phyloP scores from a whole-genome alignment of 352 stramenopile species.

The Globisporangium okanoganense region DNA sequence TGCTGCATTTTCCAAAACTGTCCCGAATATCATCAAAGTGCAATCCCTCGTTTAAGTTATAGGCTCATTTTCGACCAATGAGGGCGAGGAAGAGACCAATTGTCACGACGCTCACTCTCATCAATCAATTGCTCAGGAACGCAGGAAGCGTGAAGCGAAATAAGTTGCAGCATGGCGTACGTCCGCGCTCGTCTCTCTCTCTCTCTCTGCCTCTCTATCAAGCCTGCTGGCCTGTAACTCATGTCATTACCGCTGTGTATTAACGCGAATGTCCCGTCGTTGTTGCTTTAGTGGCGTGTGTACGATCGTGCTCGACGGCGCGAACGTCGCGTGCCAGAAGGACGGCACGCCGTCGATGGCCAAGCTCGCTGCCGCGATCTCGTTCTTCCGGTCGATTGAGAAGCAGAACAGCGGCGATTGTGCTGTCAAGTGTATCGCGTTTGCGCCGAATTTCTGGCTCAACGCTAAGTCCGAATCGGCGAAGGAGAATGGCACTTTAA shows the following conservation, averaged over 20 bases:
- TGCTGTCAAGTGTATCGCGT: slow-evolving; percentile 64
- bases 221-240: not conserved
- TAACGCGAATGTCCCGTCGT: no score
- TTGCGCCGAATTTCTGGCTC: slow-evolving; percentile 81
- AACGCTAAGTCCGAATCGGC: slow-evolving; percentile 37
- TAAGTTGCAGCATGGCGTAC: not conserved
- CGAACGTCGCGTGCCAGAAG: slow-evolving; percentile 74
- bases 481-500: slow-evolving; percentile 39
- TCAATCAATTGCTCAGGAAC: not conserved
- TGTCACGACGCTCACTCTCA: not conserved
- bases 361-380: slow-evolving; percentile 59
- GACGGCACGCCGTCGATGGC: slow-evolving; percentile 42
- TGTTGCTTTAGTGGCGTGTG: slow-evolving; percentile 20
- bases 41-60: not conserved
- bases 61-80: not conserved
- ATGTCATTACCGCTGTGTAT: not conserved
- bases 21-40: not conserved
- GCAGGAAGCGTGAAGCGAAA: not conserved
- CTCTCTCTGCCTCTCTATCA: not conserved
- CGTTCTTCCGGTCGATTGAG: slow-evolving; percentile 52
- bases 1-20: not conserved
- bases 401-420: slow-evolving; percentile 16
- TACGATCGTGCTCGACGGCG: slow-evolving; percentile 68
- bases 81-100: not conserved
- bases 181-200: not conserved